These are phyloP conservation scores for Neurospora terricola DNA, from an alignment of 495 filamentous ascomycete species.

Conservation along the genomic window DNA sequence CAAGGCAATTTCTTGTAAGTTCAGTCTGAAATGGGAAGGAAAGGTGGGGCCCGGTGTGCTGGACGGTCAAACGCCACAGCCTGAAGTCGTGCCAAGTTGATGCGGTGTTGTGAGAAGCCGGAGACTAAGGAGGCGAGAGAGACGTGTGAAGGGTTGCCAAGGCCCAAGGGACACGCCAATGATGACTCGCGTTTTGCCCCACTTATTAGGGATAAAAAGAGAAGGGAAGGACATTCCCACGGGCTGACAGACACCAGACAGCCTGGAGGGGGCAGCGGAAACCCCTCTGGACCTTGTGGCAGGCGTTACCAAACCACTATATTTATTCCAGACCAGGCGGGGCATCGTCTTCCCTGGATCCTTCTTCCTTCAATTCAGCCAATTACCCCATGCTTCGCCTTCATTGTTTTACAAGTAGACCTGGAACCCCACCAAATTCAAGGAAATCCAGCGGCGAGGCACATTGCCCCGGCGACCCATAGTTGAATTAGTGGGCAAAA, in stretches of 20 bases:
- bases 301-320: background rate
- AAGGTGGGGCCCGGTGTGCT: background rate
- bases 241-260: background rate
- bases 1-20: background rate
- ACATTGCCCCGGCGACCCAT: background rate
- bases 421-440: background rate
- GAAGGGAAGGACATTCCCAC: background rate
- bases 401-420: background rate
- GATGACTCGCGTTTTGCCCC: background rate
- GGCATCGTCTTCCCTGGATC: background rate
- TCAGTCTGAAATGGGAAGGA: background rate
- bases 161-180: background rate
- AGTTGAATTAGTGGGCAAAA: background rate
- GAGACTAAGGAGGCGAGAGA: background rate
- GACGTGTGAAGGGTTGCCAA: background rate
- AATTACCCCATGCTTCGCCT: background rate
- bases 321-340: background rate
- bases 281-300: background rate
- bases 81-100: background rate
- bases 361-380: background rate
- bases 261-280: background rate
- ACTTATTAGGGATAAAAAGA: background rate
- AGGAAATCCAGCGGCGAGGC: background rate
- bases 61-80: background rate
- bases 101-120: background rate